Conservation (phyloP, 2,329 filamentous ascomycete genomes). For the Dactylellina sp. region DNA sequence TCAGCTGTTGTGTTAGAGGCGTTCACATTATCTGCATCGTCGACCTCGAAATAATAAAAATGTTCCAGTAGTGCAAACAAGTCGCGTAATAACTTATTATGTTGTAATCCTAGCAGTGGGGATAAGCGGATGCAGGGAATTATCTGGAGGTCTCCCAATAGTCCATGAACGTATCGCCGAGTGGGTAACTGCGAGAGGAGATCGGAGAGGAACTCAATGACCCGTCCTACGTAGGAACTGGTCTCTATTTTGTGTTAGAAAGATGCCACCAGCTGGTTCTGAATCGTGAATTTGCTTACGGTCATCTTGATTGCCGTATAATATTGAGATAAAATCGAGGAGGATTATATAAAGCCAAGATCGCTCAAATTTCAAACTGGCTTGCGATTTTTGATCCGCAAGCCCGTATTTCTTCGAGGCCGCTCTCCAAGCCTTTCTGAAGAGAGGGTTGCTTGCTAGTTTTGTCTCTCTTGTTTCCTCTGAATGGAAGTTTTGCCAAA, state of each 20-base stretch:
- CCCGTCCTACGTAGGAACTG: conserved; percentile 87
- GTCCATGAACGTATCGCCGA: conserved; percentile 87
- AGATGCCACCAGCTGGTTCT: conserved; percentile 63
- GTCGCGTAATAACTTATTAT: conserved; percentile 82
- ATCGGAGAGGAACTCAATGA: conserved; percentile 89
- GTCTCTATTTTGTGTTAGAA: conserved; percentile 70
- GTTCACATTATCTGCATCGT: background rate
- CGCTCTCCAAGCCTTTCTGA: conserved; percentile 91
- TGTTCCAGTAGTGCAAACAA: conserved; percentile 83
- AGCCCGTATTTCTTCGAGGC: conserved; percentile 86
- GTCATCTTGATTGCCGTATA: conserved; percentile 66
- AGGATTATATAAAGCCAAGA: conserved; percentile 91
- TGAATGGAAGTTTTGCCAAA: conserved; percentile 91
- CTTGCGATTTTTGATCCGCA: conserved; percentile 81
- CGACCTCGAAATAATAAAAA: conserved; percentile 78
- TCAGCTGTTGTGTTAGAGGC: conserved; percentile 75
- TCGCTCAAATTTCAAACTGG: conserved; percentile 86
- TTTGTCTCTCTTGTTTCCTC: conserved; percentile 78
- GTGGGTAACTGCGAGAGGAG: conserved; percentile 94
- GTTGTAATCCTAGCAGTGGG: conserved; percentile 78
- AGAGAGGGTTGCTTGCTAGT: conserved; percentile 77
- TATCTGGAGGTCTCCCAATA: conserved; percentile 86
- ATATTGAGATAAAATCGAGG: conserved; percentile 81
- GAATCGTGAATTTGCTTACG: conserved; percentile 28
- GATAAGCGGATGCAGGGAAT: conserved; percentile 82